Evolutionary conservation across 2,329 filamentous ascomycete species (phyloP).

Genomic region (Aureobasidium musti): DNA sequence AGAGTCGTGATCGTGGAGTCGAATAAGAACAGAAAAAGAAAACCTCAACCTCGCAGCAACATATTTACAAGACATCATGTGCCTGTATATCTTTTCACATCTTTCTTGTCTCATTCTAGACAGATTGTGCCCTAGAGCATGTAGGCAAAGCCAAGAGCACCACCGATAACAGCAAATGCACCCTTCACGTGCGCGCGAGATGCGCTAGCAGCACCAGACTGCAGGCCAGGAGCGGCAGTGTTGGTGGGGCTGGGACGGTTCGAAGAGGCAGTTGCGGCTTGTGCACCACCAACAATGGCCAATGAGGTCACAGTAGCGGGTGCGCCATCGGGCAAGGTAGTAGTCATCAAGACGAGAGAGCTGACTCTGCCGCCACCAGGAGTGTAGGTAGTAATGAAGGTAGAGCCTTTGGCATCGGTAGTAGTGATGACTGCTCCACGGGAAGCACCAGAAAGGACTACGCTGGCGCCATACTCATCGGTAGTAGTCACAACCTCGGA

Average conservation of each 20-base stretch:
- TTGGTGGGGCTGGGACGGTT: conserved; percentile 5
- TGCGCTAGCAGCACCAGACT: conserved; percentile 42
- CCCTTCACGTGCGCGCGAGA: conserved; percentile 37
- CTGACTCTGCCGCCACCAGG: conserved; percentile 47
- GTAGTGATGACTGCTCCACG: conserved; percentile 48
- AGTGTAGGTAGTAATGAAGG: conserved; percentile 52
- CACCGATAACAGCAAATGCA: conserved; percentile 40
- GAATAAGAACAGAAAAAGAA: conserved; percentile 13
- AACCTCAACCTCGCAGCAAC: neutral
- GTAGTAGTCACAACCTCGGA: conserved; percentile 40
- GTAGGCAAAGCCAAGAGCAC: conserved; percentile 40
- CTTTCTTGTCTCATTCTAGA: neutral
- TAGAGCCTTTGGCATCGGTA: conserved; percentile 46
- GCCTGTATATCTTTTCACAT: conserved; percentile 14
- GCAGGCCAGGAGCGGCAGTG: conserved; percentile 42
- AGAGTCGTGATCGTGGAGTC: conserved; percentile 32
- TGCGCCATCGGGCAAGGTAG: conserved; percentile 41
- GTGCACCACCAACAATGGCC: conserved; percentile 44
- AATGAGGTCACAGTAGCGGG: conserved; percentile 49
- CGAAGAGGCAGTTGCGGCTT: conserved; percentile 30
- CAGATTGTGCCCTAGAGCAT: conserved; percentile 37
- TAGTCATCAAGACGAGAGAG: conserved; percentile 44
- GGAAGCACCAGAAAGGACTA: conserved; percentile 41
- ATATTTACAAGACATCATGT: conserved; percentile 14
- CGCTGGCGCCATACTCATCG: conserved; percentile 44